Evolutionary conservation across 257 asterid species (phyloP).

Genomic region (Buddleja alternifolia): DNA sequence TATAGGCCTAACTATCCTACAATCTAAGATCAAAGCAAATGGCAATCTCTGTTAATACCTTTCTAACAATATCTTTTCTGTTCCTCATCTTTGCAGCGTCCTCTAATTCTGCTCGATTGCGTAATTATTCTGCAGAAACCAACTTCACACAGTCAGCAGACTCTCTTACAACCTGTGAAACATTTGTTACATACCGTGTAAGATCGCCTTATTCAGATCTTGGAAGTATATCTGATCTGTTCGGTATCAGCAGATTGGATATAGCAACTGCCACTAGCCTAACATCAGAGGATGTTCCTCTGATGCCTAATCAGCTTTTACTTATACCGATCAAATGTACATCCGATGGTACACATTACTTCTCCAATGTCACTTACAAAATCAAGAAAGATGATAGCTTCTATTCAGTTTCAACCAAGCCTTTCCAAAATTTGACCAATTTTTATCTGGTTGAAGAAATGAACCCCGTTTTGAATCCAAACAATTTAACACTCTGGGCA

Average conservation of each 20-base stretch:
- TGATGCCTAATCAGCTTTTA: slow-evolving; percentile 57
- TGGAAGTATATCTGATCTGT: slow-evolving; percentile 57
- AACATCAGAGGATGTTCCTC: slow-evolving; percentile 44
- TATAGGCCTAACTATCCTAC: slow-evolving; percentile 6
- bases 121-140: slow-evolving; percentile 29
- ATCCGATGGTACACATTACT: slow-evolving; percentile 60
- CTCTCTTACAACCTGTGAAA: slow-evolving; percentile 50
- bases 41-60: slow-evolving; percentile 39
- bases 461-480: slow-evolving; percentile 56
- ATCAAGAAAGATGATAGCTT: slow-evolving; percentile 61
- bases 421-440: slow-evolving; percentile 62
- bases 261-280: slow-evolving; percentile 54
- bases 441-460: slow-evolving; percentile 46
- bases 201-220: slow-evolving; percentile 51
- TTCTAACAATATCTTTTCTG: slow-evolving; percentile 32
- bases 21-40: slow-evolving; percentile 35
- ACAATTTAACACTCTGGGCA: slow-evolving; percentile 57
- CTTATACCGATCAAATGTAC: slow-evolving; percentile 60
- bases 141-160: slow-evolving; percentile 53
- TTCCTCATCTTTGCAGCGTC: slow-evolving; percentile 40
- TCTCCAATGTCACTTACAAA: slow-evolving; percentile 55
- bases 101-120: slow-evolving; percentile 37
- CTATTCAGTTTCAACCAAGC: slow-evolving; percentile 53
- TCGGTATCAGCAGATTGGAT: slow-evolving; percentile 51
- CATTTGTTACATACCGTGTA: slow-evolving; percentile 67